Evolutionary conservation across 2,329 filamentous ascomycete genomes (phyloP), one percentile per base, ranked within the genome.

Genomic region (Endothia cerciana): DNA sequence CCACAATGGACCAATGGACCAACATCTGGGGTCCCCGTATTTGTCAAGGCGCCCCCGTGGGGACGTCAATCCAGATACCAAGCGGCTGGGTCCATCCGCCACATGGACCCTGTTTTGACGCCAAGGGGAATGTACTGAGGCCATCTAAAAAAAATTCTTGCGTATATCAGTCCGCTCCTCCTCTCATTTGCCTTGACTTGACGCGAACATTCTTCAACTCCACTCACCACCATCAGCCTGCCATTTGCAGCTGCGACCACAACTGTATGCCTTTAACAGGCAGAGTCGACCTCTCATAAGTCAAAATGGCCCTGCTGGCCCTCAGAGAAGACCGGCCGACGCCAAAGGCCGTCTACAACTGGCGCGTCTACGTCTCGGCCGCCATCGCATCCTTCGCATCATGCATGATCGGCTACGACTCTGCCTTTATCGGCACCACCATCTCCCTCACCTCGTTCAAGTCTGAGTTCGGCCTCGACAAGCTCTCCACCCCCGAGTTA

Each of bases 401-500:
- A 45, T 85, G 83, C 73, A 84, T 81, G 74, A 86, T 87, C 63
- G 84, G 83, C 65, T 85, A 85, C 68, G 91, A 93, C 75, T 90
- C 86, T 61, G 89, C 91, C 69, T 94, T 94, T 77, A 93, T 94
- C 71, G 91, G 90, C 68, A 91, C 89, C 0, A 93, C 91, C 1
- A 80, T 94, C 40, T 86, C 89, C 1, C 81, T 94, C 38, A 81
- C 85, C 0, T 90, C 90, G 0, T 94, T 94, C 77, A 82, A 81
- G 55, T 72, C 81, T 1, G 91, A 94, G 74, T 94, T 94, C 75
- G 72, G 80, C 17, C 89, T 93, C 71, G 79, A 75, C 2, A 72
- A 77, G 2, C 85, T 89, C 77, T 76, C 74, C 4, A 63, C 74
- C 0, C 64, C 72, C 3, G 73, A 85, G n/a, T 78, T 88, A 33